Percentiles rank a stretch among this genome's conserved stretches.
Conservation (phyloP, 768 basidiomycete genomes). For the Cystofilobasidium bisporidii region DNA sequence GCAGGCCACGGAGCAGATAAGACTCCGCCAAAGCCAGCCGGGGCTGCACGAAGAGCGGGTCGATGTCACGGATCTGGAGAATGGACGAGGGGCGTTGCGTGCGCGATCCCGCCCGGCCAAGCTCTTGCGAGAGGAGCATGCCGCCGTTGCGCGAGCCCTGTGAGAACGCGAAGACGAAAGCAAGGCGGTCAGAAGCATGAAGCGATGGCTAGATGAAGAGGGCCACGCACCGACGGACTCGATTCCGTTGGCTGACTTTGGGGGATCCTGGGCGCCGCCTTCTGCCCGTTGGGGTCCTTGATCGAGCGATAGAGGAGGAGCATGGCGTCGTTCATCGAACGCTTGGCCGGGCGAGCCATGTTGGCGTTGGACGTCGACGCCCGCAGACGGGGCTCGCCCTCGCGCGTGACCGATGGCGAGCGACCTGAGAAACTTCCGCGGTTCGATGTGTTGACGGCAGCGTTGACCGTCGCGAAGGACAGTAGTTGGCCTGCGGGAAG, state of each 20-base stretch:
- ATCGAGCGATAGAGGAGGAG: constrained; percentile 6
- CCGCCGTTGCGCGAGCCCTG: constrained; percentile 7
- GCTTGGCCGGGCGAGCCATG: background rate
- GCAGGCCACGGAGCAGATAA: constrained; percentile 49
- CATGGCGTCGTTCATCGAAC: constrained; percentile 9
- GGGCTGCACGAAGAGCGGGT: constrained; percentile 45
- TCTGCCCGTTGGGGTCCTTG: constrained; percentile 4
- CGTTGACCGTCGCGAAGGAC: background rate
- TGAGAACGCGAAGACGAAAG: background rate
- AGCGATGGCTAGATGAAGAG: background rate
- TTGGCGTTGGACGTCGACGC: background rate
- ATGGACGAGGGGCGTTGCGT: constrained; percentile 1
- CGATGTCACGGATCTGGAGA: constrained; percentile 44
- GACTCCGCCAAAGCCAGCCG: constrained; percentile 54
- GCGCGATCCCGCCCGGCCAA: constrained; percentile 3
- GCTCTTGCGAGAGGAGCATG: constrained; percentile 40
- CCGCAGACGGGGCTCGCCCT: constrained; percentile 13
- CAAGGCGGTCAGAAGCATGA: background rate
- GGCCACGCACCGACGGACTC: background rate
- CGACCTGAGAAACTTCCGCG: constrained; percentile 70
- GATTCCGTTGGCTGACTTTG: background rate
- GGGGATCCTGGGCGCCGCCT: constrained; percentile 11
- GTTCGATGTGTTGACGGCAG: constrained; percentile 45
- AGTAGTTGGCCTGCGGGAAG: background rate
- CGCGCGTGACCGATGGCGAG: constrained; percentile 28